phyloP scores from a whole-genome alignment of 495 filamentous ascomycete genomes.

The Parathielavia hyrcaniae region DNA sequence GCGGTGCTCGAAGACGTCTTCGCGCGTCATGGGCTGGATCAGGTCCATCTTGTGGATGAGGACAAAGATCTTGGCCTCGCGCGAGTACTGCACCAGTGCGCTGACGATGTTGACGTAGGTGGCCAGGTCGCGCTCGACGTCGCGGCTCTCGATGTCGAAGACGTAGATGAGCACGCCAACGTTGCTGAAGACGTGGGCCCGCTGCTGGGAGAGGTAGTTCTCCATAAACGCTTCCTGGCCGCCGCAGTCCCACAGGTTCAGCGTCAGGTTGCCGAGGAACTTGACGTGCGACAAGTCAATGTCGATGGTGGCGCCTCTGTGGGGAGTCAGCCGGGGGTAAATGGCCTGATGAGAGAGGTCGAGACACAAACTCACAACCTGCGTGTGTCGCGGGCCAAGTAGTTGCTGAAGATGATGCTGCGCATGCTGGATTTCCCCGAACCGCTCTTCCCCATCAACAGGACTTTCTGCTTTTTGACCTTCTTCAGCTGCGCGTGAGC shows the following conservation, averaged over 20 bases:
- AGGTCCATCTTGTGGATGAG: constrained; percentile 98
- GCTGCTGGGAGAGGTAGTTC: constrained; percentile 90
- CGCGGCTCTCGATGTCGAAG: constrained; percentile 94
- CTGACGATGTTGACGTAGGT: constrained; percentile 82
- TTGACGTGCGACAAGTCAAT: constrained; percentile 97
- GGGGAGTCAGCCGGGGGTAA: neutral
- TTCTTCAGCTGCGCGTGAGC: constrained; percentile 43
- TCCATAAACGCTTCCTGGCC: constrained; percentile 99
- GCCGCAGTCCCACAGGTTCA: constrained; percentile 98
- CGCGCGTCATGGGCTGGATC: constrained; percentile 70
- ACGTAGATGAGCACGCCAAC: constrained; percentile 98
- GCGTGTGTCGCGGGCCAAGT: constrained; percentile 91
- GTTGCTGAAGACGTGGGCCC: constrained; percentile 89
- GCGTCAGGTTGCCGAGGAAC: constrained; percentile 91
- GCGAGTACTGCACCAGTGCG: constrained; percentile 78
- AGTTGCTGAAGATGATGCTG: constrained; percentile 97
- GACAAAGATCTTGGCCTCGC: constrained; percentile 78
- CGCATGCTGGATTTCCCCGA: constrained; percentile 99
- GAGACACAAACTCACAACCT: constrained; percentile 48
- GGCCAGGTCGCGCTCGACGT: constrained; percentile 82
- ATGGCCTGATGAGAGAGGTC: neutral
- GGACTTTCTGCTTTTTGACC: constrained; percentile 57
- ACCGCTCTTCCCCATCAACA: constrained; percentile 82
- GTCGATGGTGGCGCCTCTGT: constrained; percentile 87
- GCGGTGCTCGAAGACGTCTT: constrained; percentile 74